Evolutionary conservation across 345 rosid species (phyloP), one percentile per base, ranked within the genome.

Genomic region (Camelina sativa): DNA sequence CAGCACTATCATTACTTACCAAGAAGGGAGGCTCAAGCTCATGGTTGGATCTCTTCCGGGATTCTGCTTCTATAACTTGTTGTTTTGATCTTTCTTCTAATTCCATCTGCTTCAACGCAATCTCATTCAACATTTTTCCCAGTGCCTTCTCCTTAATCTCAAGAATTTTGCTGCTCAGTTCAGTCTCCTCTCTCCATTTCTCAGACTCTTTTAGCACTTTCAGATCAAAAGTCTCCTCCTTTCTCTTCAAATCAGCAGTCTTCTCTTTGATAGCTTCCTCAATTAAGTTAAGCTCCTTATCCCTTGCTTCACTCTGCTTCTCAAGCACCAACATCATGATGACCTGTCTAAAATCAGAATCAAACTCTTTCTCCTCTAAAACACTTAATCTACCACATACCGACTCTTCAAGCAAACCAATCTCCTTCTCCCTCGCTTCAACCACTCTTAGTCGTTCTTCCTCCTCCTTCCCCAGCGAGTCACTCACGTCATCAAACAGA

Each of bases 1-100:
- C 78, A 79, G 67, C 81, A 75, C 70, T 73, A 79, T 37, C 41
- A 3, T 48, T 58, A 50, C 50, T 13, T 5, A 16, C 61, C 41
- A 57, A 8, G 22, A 46, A 48, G 0, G 22, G 56, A 70, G 65
- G n/a, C 57, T 47, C 66, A 47, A 59, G 4, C 46, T 38, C 69
- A 62, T 25, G 32, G 32, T 25, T 51, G 15, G 76, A 51, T 72
- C 76, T 62, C 22, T 72, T 71, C 28, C 28, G 17, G 38, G 40
- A 15, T 37, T 37, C 60, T 71, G 53, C 61, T 4, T 4, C n/a
- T 11, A 0, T 4, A 43, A 28, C 15, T 7, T 25, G 44, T 57
- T 56, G 67, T 17, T 22, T 62, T 17, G 54, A 41, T 72, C 0
- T 5, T 12, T 72, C 52, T 51, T 52, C 62, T 1, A 16, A 11